Conservation (phyloP, 176 grass and related monocot genomes). For the Tillandsia fasciculata region DNA sequence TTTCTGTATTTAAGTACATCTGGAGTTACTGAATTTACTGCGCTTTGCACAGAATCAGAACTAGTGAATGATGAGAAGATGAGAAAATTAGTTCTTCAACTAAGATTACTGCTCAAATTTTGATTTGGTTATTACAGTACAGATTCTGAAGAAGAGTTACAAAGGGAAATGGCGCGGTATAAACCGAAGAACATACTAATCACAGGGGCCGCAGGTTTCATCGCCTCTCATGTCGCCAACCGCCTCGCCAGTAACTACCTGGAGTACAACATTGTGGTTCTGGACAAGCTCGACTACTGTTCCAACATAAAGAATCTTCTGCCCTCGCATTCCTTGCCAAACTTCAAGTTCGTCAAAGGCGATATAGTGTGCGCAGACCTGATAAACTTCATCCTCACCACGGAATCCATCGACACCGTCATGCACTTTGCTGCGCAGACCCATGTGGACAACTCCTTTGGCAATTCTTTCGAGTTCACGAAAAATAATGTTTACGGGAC, state of each 20-base stretch:
- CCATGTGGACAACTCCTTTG: constrained; percentile 15
- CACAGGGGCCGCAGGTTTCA: constrained; percentile 13
- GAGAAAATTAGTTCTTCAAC: no score
- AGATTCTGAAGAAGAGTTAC: no score
- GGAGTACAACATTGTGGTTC: constrained; percentile 3
- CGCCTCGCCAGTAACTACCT: constrained; percentile 12
- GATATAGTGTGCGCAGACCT: constrained; percentile 9
- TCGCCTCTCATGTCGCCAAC: not conserved
- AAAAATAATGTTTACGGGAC: constrained; percentile 13
- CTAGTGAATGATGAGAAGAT: no score
- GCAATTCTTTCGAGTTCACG: constrained; percentile 17
- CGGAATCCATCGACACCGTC: constrained; percentile 11
- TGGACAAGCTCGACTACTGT: constrained; percentile 19
- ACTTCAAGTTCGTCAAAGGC: constrained; percentile 10
- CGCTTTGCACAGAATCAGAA: no score
- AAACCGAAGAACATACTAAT: constrained; percentile 5
- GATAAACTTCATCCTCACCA: constrained; percentile 6
- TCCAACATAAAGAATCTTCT: constrained; percentile 10
- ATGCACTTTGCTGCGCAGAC: constrained; percentile 22
- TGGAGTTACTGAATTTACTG: no score
- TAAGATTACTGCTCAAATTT: no score
- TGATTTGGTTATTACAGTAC: no score
- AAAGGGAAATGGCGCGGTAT: not conserved
- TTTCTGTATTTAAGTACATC: no score
- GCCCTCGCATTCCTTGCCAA: constrained; percentile 1